Conservation (phyloP, 2,329 filamentous ascomycete genomes). For the Teratosphaeria viscida region DNA sequence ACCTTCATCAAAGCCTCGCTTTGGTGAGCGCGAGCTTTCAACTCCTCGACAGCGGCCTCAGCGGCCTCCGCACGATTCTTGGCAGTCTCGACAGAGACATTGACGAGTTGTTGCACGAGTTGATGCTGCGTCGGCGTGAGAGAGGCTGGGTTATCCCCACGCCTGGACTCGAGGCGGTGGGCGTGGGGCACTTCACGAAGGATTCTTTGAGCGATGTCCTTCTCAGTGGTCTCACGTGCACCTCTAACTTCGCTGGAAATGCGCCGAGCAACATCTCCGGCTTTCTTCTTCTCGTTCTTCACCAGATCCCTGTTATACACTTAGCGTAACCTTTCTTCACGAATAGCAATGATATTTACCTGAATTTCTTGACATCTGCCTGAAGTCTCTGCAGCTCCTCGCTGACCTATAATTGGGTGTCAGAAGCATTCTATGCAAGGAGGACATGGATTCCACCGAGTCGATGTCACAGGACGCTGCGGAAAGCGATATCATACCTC, state of each 20-base stretch:
- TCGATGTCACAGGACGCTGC: too few species aligned
- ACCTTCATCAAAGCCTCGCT: background rate
- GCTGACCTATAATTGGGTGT: background rate
- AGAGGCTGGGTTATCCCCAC: background rate
- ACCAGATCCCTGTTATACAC: background rate
- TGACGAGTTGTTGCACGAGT: background rate
- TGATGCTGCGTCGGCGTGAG: background rate
- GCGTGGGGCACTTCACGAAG: background rate
- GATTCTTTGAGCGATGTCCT: background rate
- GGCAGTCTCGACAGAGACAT: background rate
- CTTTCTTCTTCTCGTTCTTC: background rate
- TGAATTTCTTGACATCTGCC: background rate
- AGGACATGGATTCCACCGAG: too few species aligned
- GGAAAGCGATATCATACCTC: too few species aligned
- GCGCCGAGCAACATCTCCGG: background rate
- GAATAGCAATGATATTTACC: background rate
- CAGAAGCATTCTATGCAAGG: background rate
- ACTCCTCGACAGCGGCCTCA: background rate
- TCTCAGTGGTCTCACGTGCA: background rate
- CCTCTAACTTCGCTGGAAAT: background rate
- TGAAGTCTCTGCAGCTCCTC: background rate
- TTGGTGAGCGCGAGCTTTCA: background rate
- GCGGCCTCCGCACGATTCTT: background rate
- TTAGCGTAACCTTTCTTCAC: background rate
- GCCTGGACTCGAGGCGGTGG: background rate